phyloP scores from a whole-genome alignment of 2,329 filamentous ascomycete genomes.

The Tolypocladium guangdongense region DNA sequence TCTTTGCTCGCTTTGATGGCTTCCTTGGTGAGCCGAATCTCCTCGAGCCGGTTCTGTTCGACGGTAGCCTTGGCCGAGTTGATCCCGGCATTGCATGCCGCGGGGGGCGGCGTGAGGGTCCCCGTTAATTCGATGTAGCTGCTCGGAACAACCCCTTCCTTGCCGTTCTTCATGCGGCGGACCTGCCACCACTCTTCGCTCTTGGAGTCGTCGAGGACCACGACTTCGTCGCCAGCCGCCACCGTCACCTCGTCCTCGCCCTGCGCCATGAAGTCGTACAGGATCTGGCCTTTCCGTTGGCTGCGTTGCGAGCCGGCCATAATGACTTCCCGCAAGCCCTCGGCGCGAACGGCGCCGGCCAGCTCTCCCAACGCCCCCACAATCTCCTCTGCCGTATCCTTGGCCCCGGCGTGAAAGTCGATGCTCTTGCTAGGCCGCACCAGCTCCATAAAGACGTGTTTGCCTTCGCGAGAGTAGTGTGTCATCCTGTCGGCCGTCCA shows the following conservation, averaged over 20 bases:
- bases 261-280: slow-evolving; percentile 96
- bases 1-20: slow-evolving; percentile 55
- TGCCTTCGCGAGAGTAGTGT: slow-evolving; percentile 96
- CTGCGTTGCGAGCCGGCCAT: slow-evolving; percentile 59
- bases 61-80: slow-evolving; percentile 50
- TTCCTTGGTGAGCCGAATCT: slow-evolving; percentile 74
- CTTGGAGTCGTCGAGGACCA: slow-evolving; percentile 79
- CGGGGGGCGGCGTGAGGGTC: slow-evolving; percentile 39
- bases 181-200: slow-evolving; percentile 99
- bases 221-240: slow-evolving; percentile 76
- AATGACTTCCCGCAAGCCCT: slow-evolving; percentile 74
- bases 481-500: slow-evolving; percentile 93
- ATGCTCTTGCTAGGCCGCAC: slow-evolving; percentile 87
- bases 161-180: slow-evolving; percentile 76
- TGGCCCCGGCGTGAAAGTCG: slow-evolving; percentile 93
- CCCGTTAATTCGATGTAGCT: slow-evolving; percentile 90
- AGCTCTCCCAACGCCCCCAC: slow-evolving; percentile 80
- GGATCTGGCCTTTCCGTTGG: slow-evolving; percentile 72
- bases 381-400: slow-evolving; percentile 93
- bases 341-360: slow-evolving; percentile 74
- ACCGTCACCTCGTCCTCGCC: slow-evolving; percentile 96
- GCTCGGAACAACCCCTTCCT: slow-evolving; percentile 91
- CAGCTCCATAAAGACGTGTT: slow-evolving; percentile 93
- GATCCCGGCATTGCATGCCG: slow-evolving; percentile 34
- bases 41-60: slow-evolving; percentile 69